phyloP scores from a whole-genome alignment of 2,329 filamentous ascomycete genomes.

The Thelonectria discophora region DNA sequence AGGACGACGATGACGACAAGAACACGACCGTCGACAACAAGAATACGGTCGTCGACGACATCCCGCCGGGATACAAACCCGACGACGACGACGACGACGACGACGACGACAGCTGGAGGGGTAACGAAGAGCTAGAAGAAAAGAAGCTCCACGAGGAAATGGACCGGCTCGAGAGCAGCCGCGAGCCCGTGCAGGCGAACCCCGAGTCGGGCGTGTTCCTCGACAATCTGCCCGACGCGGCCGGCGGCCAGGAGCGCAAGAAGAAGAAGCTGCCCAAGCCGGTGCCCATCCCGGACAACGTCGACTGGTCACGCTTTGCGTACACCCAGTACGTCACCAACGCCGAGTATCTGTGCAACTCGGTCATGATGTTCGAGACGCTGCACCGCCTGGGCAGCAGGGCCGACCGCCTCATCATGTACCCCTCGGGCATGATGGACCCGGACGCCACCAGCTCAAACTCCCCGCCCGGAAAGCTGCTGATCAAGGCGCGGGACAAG shows the following conservation, averaged over 20 bases:
- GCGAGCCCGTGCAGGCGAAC: background rate
- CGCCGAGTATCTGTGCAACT: constrained; percentile 59
- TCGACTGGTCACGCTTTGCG: constrained; percentile 46
- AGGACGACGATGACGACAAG: no score
- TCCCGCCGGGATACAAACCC: background rate
- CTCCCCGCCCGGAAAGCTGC: constrained; percentile 36
- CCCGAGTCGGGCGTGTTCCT: background rate
- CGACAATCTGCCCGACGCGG: background rate
- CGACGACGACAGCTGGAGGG: background rate
- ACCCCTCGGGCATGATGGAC: constrained; percentile 51
- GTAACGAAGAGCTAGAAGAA: background rate
- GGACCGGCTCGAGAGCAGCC: background rate
- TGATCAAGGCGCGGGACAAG: constrained; percentile 54
- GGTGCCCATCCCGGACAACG: background rate
- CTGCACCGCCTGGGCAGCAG: constrained; percentile 53
- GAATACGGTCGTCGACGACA: background rate
- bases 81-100: no score
- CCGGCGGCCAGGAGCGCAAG: background rate
- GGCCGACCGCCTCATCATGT: constrained; percentile 57
- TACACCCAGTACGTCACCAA: constrained; percentile 61
- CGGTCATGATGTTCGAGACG: constrained; percentile 60
- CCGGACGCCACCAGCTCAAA: constrained; percentile 39
- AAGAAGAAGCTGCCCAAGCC: background rate
- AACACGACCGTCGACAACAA: background rate
- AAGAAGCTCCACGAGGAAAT: background rate